Conservation (phyloP, 2,329 filamentous ascomycete genomes). For the Diaporthe sp. region DNA sequence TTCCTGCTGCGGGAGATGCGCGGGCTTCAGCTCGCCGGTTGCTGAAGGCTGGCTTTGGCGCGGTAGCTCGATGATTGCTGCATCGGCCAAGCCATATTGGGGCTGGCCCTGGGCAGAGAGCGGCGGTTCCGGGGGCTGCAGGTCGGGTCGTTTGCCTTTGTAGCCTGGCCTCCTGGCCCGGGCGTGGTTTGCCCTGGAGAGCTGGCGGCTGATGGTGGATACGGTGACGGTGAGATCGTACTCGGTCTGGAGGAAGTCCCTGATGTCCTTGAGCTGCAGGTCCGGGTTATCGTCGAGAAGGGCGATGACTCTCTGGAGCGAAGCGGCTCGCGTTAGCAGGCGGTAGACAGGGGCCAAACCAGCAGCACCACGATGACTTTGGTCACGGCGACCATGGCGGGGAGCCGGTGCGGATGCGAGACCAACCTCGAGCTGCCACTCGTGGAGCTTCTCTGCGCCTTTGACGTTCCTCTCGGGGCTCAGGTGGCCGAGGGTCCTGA, state of each 20-base stretch:
- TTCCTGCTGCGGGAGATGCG: not conserved
- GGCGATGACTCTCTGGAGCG: slow-evolving; percentile 32
- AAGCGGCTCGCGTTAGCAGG: not conserved
- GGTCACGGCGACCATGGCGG: not conserved
- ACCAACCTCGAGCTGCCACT: slow-evolving; percentile 35
- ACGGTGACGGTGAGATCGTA: slow-evolving; percentile 33
- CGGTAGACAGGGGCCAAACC: not conserved
- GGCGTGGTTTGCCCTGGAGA: slow-evolving; percentile 29
- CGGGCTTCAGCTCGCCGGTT: not conserved
- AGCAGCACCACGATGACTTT: not conserved
- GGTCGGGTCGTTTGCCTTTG: slow-evolving; percentile 33
- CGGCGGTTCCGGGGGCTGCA: slow-evolving; percentile 19
- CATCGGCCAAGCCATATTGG: not conserved
- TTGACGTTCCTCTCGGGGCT: slow-evolving; percentile 33
- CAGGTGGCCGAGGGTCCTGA: slow-evolving; percentile 32
- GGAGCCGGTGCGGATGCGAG: not conserved
- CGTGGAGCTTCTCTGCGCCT: slow-evolving; percentile 33
- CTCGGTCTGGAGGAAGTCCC: slow-evolving; percentile 31
- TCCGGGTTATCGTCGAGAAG: slow-evolving; percentile 33
- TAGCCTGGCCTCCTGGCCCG: slow-evolving; percentile 32
- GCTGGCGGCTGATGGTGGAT: slow-evolving; percentile 34
- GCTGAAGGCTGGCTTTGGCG: not conserved
- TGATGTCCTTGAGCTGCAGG: slow-evolving; percentile 32
- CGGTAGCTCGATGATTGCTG: slow-evolving; percentile 4
- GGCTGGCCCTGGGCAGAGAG: not conserved